phyloP scores from a whole-genome alignment of 2,329 filamentous ascomycete species.

The Herpotrichia juniperi region DNA sequence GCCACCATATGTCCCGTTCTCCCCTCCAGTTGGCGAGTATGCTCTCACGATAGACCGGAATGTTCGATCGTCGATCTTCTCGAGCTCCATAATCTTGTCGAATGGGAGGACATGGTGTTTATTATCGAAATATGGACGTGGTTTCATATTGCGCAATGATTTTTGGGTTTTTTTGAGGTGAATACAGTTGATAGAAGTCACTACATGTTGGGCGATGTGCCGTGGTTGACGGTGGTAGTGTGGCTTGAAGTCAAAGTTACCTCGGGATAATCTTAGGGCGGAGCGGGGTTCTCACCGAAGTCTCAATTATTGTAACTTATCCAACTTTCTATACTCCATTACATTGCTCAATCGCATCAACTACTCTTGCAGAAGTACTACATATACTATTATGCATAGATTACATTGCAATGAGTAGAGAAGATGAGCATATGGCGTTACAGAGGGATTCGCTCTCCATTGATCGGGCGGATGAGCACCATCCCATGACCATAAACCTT shows the following conservation, averaged over 20 bases:
- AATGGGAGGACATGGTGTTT: constrained; percentile 42
- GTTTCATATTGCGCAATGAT: background rate
- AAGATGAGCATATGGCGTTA: no score
- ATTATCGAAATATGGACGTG: constrained; percentile 30
- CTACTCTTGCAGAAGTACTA: no score
- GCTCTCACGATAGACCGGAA: constrained; percentile 48
- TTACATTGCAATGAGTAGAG: no score
- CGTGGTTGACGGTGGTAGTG: background rate
- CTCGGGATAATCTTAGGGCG: background rate
- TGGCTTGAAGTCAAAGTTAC: background rate
- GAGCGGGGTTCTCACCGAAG: background rate
- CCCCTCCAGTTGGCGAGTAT: constrained; percentile 50
- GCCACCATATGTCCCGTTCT: constrained; percentile 58
- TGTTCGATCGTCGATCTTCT: constrained; percentile 48
- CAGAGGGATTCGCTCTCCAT: no score
- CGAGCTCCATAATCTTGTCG: constrained; percentile 48
- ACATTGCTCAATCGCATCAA: no score
- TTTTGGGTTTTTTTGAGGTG: background rate
- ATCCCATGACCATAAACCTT: no score
- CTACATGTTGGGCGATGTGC: background rate
- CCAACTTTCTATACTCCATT: no score
- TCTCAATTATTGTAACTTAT: no score
- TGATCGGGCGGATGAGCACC: no score
- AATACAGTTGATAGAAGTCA: no score
- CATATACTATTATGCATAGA: no score